Conservation (phyloP, 176 grass and related monocot genomes). For the Paspalum notatum region DNA sequence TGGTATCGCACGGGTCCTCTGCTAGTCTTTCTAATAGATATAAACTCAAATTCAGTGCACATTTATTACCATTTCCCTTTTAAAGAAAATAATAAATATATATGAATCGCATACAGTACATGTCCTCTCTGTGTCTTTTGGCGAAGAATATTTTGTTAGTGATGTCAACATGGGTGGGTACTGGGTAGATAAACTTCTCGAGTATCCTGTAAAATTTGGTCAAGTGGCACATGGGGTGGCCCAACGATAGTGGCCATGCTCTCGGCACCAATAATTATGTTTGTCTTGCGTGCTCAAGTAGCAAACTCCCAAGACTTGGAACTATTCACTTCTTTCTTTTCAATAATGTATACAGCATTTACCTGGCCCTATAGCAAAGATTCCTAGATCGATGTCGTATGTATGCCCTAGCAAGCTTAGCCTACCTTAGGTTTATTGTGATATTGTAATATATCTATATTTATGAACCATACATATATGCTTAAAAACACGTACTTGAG, state of each 20-base stretch:
- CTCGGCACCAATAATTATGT: slow-evolving; percentile 47
- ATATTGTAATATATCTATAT: too few relatives aligned
- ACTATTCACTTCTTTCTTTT: slow-evolving; percentile 14
- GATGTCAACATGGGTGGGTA: neutral
- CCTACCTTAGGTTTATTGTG: too few relatives aligned
- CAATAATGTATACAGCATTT: neutral
- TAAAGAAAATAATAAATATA: too few relatives aligned
- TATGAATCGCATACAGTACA: too few relatives aligned
- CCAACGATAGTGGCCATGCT: slow-evolving; percentile 25
- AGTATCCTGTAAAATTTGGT: slow-evolving; percentile 26
- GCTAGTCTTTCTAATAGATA: too few relatives aligned
- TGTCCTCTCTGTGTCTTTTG: neutral
- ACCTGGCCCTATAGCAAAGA: slow-evolving; percentile 13
- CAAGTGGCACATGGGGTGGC: slow-evolving; percentile 46
- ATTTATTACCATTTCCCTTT: too few relatives aligned
- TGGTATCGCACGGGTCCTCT: too few relatives aligned
- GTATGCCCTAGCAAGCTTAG: neutral
- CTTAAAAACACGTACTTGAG: too few relatives aligned
- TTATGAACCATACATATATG: too few relatives aligned
- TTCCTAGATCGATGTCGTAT: neutral
- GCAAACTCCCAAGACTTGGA: slow-evolving; percentile 34
- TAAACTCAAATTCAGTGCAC: too few relatives aligned
- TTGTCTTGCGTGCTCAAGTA: slow-evolving; percentile 41
- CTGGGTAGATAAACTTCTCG: slow-evolving; percentile 21
- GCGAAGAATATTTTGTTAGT: slow-evolving; percentile 26